phyloP scores from a whole-genome alignment of 148 eudicot genomes.

The Rhododendron mucronatum region DNA sequence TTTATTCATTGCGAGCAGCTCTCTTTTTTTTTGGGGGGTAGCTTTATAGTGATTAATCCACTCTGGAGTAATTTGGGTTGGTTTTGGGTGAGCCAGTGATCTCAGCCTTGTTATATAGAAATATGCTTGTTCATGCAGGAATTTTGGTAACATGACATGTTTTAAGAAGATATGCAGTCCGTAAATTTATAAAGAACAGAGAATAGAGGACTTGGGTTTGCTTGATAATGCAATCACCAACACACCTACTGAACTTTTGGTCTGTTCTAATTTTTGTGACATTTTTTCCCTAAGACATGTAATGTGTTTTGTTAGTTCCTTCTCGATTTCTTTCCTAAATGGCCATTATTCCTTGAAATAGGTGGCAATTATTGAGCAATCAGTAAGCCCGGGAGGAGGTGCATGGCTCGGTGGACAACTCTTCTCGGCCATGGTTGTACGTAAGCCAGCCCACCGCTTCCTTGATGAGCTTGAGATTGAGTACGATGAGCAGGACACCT shows the following conservation, averaged over 20 bases:
- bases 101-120: no score
- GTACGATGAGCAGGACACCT: conserved; percentile 77
- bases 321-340: neutral
- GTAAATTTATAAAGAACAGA: neutral
- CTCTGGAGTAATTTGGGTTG: neutral
- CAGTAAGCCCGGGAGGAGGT: conserved; percentile 96
- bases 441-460: conserved; percentile 86
- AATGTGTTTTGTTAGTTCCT: neutral
- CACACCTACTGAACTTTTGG: neutral
- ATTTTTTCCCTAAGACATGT: neutral
- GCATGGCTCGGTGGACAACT: conserved; percentile 98
- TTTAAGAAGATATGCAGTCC: neutral
- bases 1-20: no score
- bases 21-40: no score
- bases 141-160: neutral
- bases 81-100: neutral
- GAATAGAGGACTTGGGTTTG: neutral
- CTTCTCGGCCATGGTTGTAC: conserved; percentile 92
- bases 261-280: neutral
- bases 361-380: conserved; percentile 86
- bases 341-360: neutral
- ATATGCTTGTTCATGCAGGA: neutral
- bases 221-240: neutral
- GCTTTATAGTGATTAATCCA: neutral
- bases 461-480: conserved; percentile 69